phyloP scores from a whole-genome alignment of 805 yeast genomes.

The Candida arabinofermentans region DNA sequence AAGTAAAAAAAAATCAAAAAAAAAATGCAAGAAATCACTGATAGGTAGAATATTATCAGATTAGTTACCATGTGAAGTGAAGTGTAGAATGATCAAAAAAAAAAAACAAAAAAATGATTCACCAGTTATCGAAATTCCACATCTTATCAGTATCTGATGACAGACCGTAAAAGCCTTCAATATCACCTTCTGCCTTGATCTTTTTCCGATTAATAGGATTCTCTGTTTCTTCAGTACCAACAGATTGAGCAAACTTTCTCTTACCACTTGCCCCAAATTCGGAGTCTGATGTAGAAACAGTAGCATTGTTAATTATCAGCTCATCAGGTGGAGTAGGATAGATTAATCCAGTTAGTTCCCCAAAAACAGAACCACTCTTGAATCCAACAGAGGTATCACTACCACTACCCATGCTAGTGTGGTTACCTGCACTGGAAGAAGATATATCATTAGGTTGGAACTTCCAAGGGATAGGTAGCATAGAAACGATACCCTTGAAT shows the following conservation, averaged over 20 bases:
- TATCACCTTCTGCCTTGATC: neutral
- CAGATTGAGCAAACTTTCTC: constrained; percentile 8
- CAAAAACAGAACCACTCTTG: constrained; percentile 1
- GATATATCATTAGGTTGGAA: neutral
- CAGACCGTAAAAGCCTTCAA: neutral
- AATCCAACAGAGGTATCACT: neutral
- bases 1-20: too few relatives aligned
- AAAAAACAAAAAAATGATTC: neutral
- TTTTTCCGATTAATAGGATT: neutral
- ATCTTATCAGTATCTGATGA: neutral
- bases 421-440: neutral
- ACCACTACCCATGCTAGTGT: neutral
- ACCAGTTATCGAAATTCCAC: constrained; percentile 1
- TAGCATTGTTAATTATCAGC: constrained; percentile 1
- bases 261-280: constrained; percentile 1
- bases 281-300: neutral
- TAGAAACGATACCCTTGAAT: constrained; percentile 39
- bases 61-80: too few relatives aligned
- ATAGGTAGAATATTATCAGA: neutral
- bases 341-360: constrained; percentile 16
- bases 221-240: neutral
- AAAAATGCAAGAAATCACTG: neutral
- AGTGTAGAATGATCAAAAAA: neutral
- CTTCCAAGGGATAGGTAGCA: constrained; percentile 18
- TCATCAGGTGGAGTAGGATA: constrained; percentile 38